Base-by-base conservation (phyloP, 225 moss, liverwort and hornwort genomes). In the Physcomitrium patens region DNA sequence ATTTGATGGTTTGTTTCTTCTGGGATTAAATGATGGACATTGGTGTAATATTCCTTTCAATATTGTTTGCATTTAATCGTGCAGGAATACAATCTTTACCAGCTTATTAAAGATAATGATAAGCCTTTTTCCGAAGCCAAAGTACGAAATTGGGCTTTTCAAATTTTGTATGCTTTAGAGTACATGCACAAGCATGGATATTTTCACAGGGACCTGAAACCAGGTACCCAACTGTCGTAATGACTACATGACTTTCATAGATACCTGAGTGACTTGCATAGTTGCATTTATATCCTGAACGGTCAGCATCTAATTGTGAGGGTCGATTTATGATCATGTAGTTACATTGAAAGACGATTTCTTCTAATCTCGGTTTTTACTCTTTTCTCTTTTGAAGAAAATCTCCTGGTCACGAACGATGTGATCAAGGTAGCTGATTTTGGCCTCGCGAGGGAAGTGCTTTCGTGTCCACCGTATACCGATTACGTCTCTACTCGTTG, bases 111-210 rank as follows among this genome's bases (percentile, higher is more conserved):
- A 80, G 89, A 93, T 63, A 93, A 83, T 67, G 86, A 85, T 55
- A 88, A 87, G 60, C 88, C 90, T 66, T 93, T 96, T 60, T 83
- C 90, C 37, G 93, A 96, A 80, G 85, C 83, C 0, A 87, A 88
- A 83, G 86, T 91, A 72, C 88, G 91, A 61, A 91, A 83, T 65
- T 93, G 86, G 95, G 89, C 89, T 53, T 87, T 84, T 68, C 91
- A 96, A 77, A 86, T 96, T 73, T 68, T 96, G 71, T 86, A 91
- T 56, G 95, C 93, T 23, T 70, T 96, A 51, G 89, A 93, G 41
- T 93, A 91, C 73, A 96, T 96, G 95, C 95, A 96, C 74, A 87
- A 81, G 68, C 79, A 81, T 81, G 95, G 95, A 4, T 96, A 96
- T 69, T 90, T 96, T 70, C 95, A 96, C 78, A 82, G 95, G 55